Conservation (phyloP, 116 monocot genomes). For the Papilionanthe hybrid region DNA sequence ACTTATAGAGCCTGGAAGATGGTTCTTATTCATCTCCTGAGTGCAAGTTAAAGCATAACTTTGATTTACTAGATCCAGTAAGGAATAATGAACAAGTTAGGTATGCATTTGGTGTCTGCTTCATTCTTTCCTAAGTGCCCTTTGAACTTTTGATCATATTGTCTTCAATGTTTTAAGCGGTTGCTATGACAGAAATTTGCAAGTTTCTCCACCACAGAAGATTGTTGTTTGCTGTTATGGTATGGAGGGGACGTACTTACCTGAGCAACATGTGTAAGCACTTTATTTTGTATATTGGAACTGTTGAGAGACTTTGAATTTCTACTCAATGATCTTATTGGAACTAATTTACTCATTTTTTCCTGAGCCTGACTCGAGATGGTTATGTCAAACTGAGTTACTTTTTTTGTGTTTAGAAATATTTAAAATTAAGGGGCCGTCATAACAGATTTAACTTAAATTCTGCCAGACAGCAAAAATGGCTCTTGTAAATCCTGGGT, state of each 20-base stretch:
- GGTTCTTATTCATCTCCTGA: constrained; percentile 65
- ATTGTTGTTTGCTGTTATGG: constrained; percentile 65
- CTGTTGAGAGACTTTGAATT: not conserved
- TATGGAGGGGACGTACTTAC: constrained; percentile 70
- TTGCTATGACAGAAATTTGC: constrained; percentile 15
- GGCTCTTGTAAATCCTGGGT: too few species aligned
- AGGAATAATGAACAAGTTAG: constrained; percentile 32
- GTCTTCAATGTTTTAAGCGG: constrained; percentile 15
- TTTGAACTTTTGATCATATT: not conserved
- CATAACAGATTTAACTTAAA: too few species aligned
- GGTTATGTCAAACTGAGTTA: not conserved
- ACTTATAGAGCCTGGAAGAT: constrained; percentile 45
- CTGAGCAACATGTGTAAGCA: constrained; percentile 68
- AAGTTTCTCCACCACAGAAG: constrained; percentile 22
- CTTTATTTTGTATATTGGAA: constrained; percentile 4
- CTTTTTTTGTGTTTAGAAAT: not conserved
- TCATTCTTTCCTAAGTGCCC: not conserved
- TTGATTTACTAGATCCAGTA: constrained; percentile 32
- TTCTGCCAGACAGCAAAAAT: too few species aligned
- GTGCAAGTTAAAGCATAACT: constrained; percentile 44
- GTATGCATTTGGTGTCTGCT: constrained; percentile 14
- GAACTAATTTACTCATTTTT: not conserved
- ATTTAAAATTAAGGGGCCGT: too few species aligned
- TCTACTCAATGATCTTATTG: not conserved
- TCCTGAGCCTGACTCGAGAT: not conserved